Conservation (phyloP, 495 filamentous ascomycete species). For the Aspergillus bridgeri region DNA sequence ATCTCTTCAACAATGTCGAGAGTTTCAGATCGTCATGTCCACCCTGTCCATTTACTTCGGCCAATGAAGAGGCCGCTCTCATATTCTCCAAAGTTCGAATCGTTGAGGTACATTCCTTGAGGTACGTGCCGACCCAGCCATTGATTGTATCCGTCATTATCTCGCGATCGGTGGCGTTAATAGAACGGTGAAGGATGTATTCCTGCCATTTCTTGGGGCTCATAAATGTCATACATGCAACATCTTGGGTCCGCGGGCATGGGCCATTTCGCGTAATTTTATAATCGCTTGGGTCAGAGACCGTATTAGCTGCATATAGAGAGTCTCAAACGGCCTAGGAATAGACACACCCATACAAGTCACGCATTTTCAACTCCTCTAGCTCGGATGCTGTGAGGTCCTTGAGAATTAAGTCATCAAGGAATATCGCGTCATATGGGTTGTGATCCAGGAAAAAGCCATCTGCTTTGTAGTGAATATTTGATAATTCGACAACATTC, state of each 20-base stretch:
- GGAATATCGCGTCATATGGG: conserved; percentile 51
- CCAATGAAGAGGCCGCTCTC: conserved; percentile 6
- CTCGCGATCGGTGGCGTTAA: conserved; percentile 2
- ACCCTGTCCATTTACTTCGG: conserved; percentile 1
- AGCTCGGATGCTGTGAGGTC: conserved; percentile 33
- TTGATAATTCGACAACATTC: not conserved
- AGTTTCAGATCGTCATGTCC: conserved; percentile 2
- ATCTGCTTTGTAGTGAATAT: conserved; percentile 30
- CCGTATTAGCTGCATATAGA: not conserved
- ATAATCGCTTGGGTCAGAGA: conserved; percentile 38
- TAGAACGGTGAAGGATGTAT: conserved; percentile 19
- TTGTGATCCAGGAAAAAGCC: conserved; percentile 62
- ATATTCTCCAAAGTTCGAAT: conserved; percentile 25
- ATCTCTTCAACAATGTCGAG: conserved; percentile 31
- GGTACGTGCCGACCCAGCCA: conserved; percentile 18
- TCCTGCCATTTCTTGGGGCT: conserved; percentile 21
- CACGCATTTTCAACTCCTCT: conserved; percentile 39
- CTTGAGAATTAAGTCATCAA: conserved; percentile 56
- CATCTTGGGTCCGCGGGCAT: conserved; percentile 62
- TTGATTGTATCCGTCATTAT: conserved; percentile 15
- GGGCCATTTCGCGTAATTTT: conserved; percentile 50
- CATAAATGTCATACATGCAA: conserved; percentile 37
- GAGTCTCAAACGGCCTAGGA: not conserved
- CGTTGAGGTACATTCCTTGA: conserved; percentile 12
- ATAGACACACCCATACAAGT: conserved; percentile 48